Evolutionary conservation across 352 stramenopile genomes (phyloP), one percentile per base, ranked within the genome.

Genomic region (Phytophthora sp.): DNA sequence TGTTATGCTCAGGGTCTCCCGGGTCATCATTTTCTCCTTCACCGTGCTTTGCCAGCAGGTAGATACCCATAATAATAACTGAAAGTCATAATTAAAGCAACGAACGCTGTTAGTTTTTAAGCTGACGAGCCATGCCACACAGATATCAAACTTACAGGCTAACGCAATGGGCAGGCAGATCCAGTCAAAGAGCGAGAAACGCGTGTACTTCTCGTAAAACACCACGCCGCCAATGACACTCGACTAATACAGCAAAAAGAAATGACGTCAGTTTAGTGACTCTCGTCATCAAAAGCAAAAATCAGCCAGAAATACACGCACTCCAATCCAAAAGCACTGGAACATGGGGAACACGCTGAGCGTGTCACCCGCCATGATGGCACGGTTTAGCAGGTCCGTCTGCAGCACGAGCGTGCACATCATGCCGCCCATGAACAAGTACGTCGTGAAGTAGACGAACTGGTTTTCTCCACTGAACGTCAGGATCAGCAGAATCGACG

Each of bases 261-360:
- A 24, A 51, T 27, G 20, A 29, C 36, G 46, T 76, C 41, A 73
- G 50, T 50, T 31, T 52, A 35, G 12, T 52, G 18, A 47, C 54
- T 38, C 16, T 15, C 39, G 38, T 16, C 35, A 23, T 33, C 9
- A 29, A 49, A 33, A n/a, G n/a, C n/a, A n/a, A n/a, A n/a, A n/a
- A n/a, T n/a, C n/a, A n/a, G 23, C 45, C 12, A 49, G 20, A 56
- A 51, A 30, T 39, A 39, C 4, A 85, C 84, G 51, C 59, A 94
- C 86, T 16, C 86, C 84, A 60, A 95, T 95, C 84, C 86, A 95
- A 50, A 95, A 93, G 71, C 86, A 95, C 74, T 95, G 86, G 54
- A 95, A 95, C 82, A 95, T 93, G 1, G 86, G 86, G 51, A 93
- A 95, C 4, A 95, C 86, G 41, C 82, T 91, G 20, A 95, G 79